phyloP scores from a whole-genome alignment of 176 grass and related monocot genomes.

The Pontederia crassipes region DNA sequence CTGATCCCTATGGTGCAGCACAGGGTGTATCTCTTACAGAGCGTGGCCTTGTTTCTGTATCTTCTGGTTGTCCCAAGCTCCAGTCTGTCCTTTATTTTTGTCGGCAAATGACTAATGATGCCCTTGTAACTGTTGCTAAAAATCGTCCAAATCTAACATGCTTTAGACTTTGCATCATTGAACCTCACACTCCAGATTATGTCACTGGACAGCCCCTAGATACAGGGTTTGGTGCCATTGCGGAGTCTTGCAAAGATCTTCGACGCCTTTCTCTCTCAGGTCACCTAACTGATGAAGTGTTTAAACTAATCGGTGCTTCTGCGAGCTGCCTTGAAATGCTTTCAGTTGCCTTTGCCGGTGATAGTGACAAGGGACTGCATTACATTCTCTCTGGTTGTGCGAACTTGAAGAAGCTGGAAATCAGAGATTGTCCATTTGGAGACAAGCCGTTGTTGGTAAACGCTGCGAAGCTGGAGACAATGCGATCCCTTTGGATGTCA shows the following conservation, averaged over 20 bases:
- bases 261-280: conserved; percentile 49
- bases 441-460: conserved; percentile 50
- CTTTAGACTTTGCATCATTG: conserved; percentile 56
- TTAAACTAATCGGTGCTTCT: conserved; percentile 51
- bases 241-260: conserved; percentile 57
- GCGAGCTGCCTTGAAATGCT: conserved; percentile 65
- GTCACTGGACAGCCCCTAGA: conserved; percentile 44
- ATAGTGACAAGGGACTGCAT: conserved; percentile 45
- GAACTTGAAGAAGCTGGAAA: conserved; percentile 70
- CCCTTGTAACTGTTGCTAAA: conserved; percentile 46
- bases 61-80: conserved; percentile 46
- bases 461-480: conserved; percentile 65
- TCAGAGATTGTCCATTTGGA: conserved; percentile 71
- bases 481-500: conserved; percentile 95
- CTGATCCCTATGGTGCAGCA: conserved; percentile 28
- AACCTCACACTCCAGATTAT: conserved; percentile 49
- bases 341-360: conserved; percentile 52
- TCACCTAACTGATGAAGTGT: conserved; percentile 51
- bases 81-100: conserved; percentile 64
- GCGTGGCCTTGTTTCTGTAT: conserved; percentile 50
- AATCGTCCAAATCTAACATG: conserved; percentile 55
- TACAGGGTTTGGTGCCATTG: conserved; percentile 58
- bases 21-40: conserved; percentile 45
- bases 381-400: conserved; percentile 67
- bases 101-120: conserved; percentile 51